Conservation (phyloP, 257 asterid species). For the Salvia rosmarinus region DNA sequence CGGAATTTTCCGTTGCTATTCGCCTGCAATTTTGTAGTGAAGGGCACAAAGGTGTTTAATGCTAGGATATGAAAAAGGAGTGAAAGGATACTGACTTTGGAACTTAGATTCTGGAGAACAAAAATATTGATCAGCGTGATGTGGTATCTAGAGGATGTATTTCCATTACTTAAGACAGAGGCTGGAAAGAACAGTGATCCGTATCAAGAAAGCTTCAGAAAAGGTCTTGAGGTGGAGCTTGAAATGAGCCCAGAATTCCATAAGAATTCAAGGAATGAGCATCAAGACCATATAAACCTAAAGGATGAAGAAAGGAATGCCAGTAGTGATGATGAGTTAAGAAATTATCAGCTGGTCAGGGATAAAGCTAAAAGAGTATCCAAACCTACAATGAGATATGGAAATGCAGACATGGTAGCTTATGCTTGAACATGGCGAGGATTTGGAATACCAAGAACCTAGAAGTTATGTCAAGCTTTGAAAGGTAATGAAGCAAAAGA, state of each 20-base stretch:
- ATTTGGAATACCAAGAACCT: neutral
- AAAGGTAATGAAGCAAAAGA: neutral
- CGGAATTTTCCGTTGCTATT: too few species aligned
- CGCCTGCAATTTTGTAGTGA: too few species aligned
- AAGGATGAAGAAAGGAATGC: too few species aligned
- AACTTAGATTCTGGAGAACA: neutral
- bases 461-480: neutral
- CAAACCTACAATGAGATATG: neutral
- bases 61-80: neutral
- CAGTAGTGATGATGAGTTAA: neutral
- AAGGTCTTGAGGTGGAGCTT: too few species aligned
- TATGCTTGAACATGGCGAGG: neutral
- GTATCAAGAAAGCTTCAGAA: too few species aligned
- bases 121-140: neutral
- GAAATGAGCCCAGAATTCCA: too few species aligned
- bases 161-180: too few species aligned
- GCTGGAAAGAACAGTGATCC: too few species aligned
- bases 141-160: neutral
- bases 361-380: neutral
- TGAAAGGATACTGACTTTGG: neutral
- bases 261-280: too few species aligned
- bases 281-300: too few species aligned
- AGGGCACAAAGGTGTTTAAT: neutral
- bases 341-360: too few species aligned
- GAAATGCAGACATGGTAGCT: neutral